phyloP scores from a whole-genome alignment of 2,329 filamentous ascomycete species.

The Claviceps maximensis region DNA sequence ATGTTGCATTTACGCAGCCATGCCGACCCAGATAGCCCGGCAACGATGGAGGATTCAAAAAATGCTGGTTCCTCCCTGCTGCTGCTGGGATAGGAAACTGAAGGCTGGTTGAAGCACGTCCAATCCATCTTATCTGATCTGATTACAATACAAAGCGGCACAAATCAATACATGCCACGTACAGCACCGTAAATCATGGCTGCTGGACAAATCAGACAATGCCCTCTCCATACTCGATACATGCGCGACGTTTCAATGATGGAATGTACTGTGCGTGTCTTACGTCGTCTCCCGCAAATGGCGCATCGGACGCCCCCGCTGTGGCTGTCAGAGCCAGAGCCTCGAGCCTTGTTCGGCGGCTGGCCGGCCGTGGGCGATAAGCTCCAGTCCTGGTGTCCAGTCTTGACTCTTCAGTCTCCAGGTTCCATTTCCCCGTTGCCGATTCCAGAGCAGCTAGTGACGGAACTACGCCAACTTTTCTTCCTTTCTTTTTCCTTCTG shows the following conservation, averaged over 20 bases:
- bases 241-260: background rate
- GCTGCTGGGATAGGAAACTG: background rate
- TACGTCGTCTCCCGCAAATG: constrained; percentile 2
- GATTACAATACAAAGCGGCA: no score
- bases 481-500: background rate
- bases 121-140: background rate
- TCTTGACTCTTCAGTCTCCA: background rate
- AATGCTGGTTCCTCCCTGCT: no score
- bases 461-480: background rate
- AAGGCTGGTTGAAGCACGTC: background rate
- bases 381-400: background rate
- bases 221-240: background rate
- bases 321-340: background rate
- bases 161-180: background rate
- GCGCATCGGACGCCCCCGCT: constrained; percentile 4
- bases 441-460: background rate
- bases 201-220: no score
- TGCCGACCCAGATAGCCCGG: background rate
- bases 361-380: background rate
- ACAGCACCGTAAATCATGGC: no score
- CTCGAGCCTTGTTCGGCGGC: background rate
- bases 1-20: background rate
- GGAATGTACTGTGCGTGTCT: background rate
- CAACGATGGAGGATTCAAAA: background rate
- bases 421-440: background rate